Evolutionary conservation across 176 grass and related monocot genomes (phyloP).

Genomic region (Otatea glauca): DNA sequence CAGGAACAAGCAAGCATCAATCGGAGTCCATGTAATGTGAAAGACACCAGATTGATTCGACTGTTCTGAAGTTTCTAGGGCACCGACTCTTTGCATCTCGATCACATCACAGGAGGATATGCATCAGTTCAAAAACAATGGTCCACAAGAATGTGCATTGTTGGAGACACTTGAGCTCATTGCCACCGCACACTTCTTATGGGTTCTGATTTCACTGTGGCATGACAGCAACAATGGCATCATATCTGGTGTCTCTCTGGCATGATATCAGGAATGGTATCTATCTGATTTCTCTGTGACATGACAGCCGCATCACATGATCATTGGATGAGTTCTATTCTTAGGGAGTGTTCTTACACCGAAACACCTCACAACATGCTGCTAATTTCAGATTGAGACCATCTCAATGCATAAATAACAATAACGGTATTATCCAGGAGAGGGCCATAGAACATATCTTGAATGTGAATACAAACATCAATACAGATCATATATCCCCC

Average conservation of each 20-base stretch:
- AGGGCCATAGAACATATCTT: background rate
- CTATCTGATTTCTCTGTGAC: background rate
- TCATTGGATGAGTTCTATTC: background rate
- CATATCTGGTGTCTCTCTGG: background rate
- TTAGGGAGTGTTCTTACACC: background rate
- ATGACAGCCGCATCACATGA: background rate
- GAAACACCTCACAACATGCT: background rate
- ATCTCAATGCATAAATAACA: constrained; percentile 9
- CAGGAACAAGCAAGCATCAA: no score
- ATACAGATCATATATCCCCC: constrained; percentile 12
- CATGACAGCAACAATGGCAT: background rate
- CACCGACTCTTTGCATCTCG: no score
- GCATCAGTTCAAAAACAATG: no score
- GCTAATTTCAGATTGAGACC: background rate
- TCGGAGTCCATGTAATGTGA: no score
- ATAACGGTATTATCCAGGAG: background rate
- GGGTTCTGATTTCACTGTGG: no score
- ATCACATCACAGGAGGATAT: no score
- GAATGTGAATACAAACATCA: constrained; percentile 22
- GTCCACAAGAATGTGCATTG: no score
- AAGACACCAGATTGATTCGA: no score
- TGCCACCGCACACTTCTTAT: no score
- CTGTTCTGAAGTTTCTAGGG: no score
- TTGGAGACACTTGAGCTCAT: no score
- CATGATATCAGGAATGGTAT: background rate